Conservation (phyloP, 805 yeast genomes). For the Suhomyces prunicola region DNA sequence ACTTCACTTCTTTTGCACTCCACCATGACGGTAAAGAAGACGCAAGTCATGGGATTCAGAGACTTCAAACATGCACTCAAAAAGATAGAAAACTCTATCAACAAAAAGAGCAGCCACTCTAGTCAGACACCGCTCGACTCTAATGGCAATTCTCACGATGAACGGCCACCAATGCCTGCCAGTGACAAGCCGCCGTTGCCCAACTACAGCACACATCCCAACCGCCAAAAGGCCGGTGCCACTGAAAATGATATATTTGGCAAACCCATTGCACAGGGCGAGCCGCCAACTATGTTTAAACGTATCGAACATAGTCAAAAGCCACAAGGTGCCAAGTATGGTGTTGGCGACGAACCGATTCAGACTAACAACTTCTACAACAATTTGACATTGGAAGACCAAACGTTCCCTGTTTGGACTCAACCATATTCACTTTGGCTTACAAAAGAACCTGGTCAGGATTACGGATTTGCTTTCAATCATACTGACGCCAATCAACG, state of each 20-base stretch:
- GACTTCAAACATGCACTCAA: conserved; percentile 22
- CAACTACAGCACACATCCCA: neutral
- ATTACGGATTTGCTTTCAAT: conserved; percentile 63
- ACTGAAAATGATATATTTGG: conserved; percentile 33
- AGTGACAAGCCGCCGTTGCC: conserved; percentile 1
- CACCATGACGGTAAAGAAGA: neutral
- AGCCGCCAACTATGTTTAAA: conserved; percentile 45
- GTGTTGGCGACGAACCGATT: conserved; percentile 39
- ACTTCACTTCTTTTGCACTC: neutral
- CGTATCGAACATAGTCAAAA: conserved; percentile 29
- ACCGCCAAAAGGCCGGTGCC: neutral
- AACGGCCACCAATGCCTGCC: conserved; percentile 1
- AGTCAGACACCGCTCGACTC: neutral
- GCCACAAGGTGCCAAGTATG: conserved; percentile 30
- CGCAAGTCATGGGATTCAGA: conserved; percentile 22
- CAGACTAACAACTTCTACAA: conserved; percentile 80
- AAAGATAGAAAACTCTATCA: conserved; percentile 14
- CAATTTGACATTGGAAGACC: conserved; percentile 64
- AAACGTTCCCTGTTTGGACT: conserved; percentile 71
- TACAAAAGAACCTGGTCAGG: conserved; percentile 43
- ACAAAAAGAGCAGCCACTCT: neutral
- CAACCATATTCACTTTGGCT: conserved; percentile 80
- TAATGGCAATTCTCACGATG: neutral
- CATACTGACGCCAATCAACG: conserved; percentile 57
- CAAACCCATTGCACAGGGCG: conserved; percentile 38